Percentiles rank a stretch among this genome's conserved stretches.
Evolutionary conservation across 805 yeast species (phyloP).

Genomic region (Candida easanensis): DNA sequence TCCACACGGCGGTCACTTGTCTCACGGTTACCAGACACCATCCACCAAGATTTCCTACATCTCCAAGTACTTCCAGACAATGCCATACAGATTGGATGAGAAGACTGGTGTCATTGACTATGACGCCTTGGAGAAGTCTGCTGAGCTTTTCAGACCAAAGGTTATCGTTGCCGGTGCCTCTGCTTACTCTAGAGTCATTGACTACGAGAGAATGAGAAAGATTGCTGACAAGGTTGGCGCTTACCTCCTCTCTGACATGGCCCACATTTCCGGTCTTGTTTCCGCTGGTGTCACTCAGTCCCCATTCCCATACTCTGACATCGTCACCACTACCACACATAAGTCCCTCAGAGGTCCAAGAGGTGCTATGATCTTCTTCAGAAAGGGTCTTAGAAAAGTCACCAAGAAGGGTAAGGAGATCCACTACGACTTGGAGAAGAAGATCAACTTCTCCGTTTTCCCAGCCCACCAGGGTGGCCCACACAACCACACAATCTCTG

Average conservation of each 20-base stretch:
- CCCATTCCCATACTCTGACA: slow-evolving; percentile 91
- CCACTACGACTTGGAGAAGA: slow-evolving; percentile 86
- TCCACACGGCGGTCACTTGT: slow-evolving; percentile 98
- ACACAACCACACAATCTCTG: slow-evolving; percentile 98
- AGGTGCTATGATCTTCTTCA: slow-evolving; percentile 97
- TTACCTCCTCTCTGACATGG: slow-evolving; percentile 91
- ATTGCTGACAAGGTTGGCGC: slow-evolving; percentile 94
- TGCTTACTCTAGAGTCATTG: slow-evolving; percentile 89
- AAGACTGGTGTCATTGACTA: slow-evolving; percentile 90
- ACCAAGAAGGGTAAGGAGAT: slow-evolving; percentile 92
- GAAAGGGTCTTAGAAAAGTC: slow-evolving; percentile 88
- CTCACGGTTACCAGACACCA: slow-evolving; percentile 95
- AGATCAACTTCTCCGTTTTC: slow-evolving; percentile 97
- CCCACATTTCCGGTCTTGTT: slow-evolving; percentile 93
- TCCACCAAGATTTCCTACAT: slow-evolving; percentile 86
- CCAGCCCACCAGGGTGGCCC: slow-evolving; percentile 99
- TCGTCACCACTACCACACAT: slow-evolving; percentile 97
- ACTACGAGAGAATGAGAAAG: slow-evolving; percentile 84
- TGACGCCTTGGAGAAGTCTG: slow-evolving; percentile 79
- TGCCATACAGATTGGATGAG: slow-evolving; percentile 92
- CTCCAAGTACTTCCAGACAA: slow-evolving; percentile 93
- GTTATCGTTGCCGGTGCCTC: slow-evolving; percentile 96
- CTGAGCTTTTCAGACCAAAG: slow-evolving; percentile 89
- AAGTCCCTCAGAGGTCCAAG: slow-evolving; percentile 98
- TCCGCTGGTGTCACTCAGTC: slow-evolving; percentile 93